Evolutionary conservation across 1,284 basidiomycete genomes (phyloP), one percentile per base, ranked within the genome.

Genomic region (Naganishia liquefaciens): DNA sequence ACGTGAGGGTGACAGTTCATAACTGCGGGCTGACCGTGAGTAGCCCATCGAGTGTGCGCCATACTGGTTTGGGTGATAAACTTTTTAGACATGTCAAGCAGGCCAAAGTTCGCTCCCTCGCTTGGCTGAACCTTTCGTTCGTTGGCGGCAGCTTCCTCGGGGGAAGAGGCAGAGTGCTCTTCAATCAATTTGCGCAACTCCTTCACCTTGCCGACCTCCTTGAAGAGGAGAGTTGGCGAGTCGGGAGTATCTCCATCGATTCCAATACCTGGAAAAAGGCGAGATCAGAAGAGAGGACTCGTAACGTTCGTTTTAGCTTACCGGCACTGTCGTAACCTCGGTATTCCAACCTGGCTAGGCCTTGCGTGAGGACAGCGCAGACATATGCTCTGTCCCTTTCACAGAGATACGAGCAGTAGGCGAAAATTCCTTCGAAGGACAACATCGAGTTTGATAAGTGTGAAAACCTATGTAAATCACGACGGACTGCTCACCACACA

Each of bases 31-130:
- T 89, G 87, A 68, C 96, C 96, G 79, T 99, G 96, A n/a, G 96
- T 99, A 3, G 96, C 96, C 96, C 96, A 99, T 70, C 96, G 92
- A 19, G 96, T 99, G 83, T 99, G 96, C 28, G 95, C 96, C 81
- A 99, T 98, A 58, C 92, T 93, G 60, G 93, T 92, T 81, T 97
- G 94, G 60, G 88, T 88, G 66, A 93, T 77, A 79, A 88, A 90
- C 40, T 86, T 84, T 83, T 91, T 94, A 77, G 83, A 81, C 71
- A 91, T 88, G 80, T 98, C 87, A 73, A 94, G 77, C 68, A 77
- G 80, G 19, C 63, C 62, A 39, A 70, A 64, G 60, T 44, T 62
- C 19, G 63, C 62, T 33, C 62, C 66, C 39, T 64, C 68, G 21
- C 46, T 40, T 5, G 57, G 57, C 42, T 60, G 57, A 21, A 57